phyloP scores from a whole-genome alignment of 495 filamentous ascomycete species.

The Aspergillus haitiensis region DNA sequence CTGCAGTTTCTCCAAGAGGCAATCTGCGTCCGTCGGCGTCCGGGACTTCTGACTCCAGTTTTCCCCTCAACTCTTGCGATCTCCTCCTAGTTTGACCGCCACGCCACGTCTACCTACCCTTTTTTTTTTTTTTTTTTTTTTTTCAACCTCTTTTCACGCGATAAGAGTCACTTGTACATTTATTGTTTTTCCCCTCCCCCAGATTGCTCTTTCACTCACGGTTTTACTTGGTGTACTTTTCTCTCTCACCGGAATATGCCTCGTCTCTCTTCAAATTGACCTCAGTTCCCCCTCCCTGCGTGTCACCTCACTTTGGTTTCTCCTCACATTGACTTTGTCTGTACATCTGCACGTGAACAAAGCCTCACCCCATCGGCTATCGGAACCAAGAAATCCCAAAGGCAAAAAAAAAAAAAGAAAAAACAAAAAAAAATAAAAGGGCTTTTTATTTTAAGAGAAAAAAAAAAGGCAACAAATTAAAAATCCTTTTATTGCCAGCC shows the following conservation, averaged over 20 bases:
- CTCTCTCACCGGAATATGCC: slow-evolving; percentile 7
- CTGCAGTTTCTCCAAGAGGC: slow-evolving; percentile 13
- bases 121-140: slow-evolving; percentile 1
- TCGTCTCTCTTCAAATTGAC: slow-evolving; percentile 4
- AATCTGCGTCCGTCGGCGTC: slow-evolving; percentile 15
- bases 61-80: slow-evolving; percentile 5
- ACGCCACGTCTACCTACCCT: slow-evolving; percentile 23
- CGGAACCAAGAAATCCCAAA: slow-evolving; percentile 12
- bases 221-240: not conserved
- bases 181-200: slow-evolving; percentile 2
- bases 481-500: not conserved
- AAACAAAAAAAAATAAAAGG: not conserved
- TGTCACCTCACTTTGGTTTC: slow-evolving; percentile 9
- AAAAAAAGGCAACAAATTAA: not conserved
- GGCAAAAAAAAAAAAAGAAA: not conserved
- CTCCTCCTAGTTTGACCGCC: slow-evolving; percentile 25
- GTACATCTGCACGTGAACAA: slow-evolving; percentile 20
- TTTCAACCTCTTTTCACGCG: slow-evolving; percentile 3
- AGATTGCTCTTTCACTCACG: not conserved
- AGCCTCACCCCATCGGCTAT: slow-evolving; percentile 19
- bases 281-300: slow-evolving; percentile 13
- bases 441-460: no score
- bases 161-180: slow-evolving; percentile 17
- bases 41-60: slow-evolving; percentile 12
- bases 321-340: slow-evolving; percentile 12